A percentile compares a stretch with the other conserved stretches of the same genome.
These are phyloP conservation scores for Cyclocybe aegerita DNA, from an alignment of 768 basidiomycete species.

Conservation along the genomic window DNA sequence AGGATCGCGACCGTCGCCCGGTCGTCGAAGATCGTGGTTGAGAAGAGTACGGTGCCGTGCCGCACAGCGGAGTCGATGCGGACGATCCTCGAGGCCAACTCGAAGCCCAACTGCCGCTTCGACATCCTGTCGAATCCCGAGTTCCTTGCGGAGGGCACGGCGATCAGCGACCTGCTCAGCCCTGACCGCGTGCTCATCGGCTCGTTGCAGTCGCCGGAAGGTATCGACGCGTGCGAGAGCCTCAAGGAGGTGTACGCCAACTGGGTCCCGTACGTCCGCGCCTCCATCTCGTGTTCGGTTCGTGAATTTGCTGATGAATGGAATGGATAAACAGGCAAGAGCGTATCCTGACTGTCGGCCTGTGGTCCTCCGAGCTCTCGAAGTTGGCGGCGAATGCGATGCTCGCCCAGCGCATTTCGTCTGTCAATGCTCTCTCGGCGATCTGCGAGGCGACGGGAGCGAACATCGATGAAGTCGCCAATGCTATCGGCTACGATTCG, in stretches of 20 bases:
- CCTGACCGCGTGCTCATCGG: conserved; percentile 98
- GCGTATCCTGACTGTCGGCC: conserved; percentile 87
- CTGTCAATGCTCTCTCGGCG: conserved; percentile 95
- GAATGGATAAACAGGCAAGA: conserved; percentile 45
- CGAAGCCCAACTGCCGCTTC: conserved; percentile 85
- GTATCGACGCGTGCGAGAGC: conserved; percentile 74
- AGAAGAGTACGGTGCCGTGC: conserved; percentile 99
- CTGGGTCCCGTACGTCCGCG: conserved; percentile 82
- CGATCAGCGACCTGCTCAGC: conserved; percentile 81
- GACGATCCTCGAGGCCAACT: conserved; percentile 98
- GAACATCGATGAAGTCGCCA: conserved; percentile 96
- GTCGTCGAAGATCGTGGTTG: conserved; percentile 96
- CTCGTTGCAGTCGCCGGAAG: conserved; percentile 87
- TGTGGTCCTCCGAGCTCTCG: conserved; percentile 98
- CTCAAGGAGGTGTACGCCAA: conserved; percentile 86
- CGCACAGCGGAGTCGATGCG: conserved; percentile 99
- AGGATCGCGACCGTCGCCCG: conserved; percentile 91
- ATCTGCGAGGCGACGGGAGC: conserved; percentile 99
- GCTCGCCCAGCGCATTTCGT: conserved; percentile 99
- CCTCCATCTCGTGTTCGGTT: conserved; percentile 22
- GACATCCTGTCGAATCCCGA: conserved; percentile 99
- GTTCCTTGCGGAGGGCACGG: conserved; percentile 98
- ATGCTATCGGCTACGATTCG: conserved; percentile 90
- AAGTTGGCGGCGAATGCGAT: conserved; percentile 99
- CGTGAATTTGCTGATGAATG: neutral